Evolutionary conservation across 192 early-diverging fungal species (phyloP).

Genomic region (Linnemannia elongata): DNA sequence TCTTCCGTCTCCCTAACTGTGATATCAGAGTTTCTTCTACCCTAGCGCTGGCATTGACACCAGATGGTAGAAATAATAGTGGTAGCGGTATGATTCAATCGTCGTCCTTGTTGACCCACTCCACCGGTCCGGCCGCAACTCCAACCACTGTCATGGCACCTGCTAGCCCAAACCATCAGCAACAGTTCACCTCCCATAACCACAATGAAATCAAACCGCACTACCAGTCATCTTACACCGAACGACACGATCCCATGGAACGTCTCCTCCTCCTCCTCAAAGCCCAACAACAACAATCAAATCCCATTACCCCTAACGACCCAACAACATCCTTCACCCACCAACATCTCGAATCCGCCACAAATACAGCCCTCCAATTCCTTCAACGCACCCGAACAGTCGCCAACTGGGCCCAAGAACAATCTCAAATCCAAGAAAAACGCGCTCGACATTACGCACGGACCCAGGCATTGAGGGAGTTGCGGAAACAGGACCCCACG

Average conservation of each 20-base stretch:
- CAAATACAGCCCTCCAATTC: constrained; percentile 5
- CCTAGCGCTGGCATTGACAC: neutral
- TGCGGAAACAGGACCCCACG: constrained; percentile 17
- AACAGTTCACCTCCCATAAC: neutral
- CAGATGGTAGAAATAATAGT: neutral
- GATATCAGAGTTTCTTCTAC: constrained; percentile 9
- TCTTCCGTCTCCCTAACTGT: constrained; percentile 31
- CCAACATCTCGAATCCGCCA: neutral
- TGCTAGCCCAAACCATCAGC: neutral
- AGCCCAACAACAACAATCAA: neutral
- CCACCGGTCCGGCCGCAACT: neutral
- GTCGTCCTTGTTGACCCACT: neutral
- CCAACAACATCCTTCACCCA: too few relatives aligned
- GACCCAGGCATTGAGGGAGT: constrained; percentile 15
- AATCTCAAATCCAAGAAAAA: constrained; percentile 29
- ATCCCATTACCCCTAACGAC: neutral
- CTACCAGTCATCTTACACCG: neutral
- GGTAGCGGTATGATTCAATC: neutral
- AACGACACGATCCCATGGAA: constrained; percentile 37
- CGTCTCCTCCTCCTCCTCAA: constrained; percentile 5
- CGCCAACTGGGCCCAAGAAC: constrained; percentile 40
- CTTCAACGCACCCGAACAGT: constrained; percentile 23
- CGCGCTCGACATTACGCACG: constrained; percentile 19
- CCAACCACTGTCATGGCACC: neutral
- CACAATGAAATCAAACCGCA: constrained; percentile 2